Base-by-base conservation (phyloP, 164 flowering plant genomes). In the Amborella trichopoda region DNA sequence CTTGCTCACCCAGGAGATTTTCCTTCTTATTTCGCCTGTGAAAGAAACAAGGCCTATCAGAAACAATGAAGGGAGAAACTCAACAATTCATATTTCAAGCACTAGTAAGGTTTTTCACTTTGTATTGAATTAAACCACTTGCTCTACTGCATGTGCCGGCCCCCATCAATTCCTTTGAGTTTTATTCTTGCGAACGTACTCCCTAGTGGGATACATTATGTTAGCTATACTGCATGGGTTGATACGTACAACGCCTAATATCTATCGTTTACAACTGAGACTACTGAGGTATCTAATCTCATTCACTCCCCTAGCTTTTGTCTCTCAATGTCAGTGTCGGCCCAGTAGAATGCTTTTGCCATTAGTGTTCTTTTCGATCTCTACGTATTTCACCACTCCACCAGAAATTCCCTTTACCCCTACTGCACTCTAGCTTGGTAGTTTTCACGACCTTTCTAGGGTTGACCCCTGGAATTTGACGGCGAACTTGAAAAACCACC, bases 261-360 rank as follows among this genome's bases (percentile, higher is more conserved):
- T n/a, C 34, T 30, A 30, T 30, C 34, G 34, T 30, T 30, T 30
- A 30, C 34, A 13, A 13, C 13, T 13, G 34, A 30, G 34, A 30
- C 34, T 30, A 30, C 13, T 30, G 34, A 13, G 34, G 34, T 30
- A 30, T 30, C 13, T 30, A 30, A 6, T 30, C 34, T 6, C 34
- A 30, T 30, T 30, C 34, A 13, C 34, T 30, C 34, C 13, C 13
- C 34, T 30, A 30, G 34, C 34, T 30, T 30, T 41, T 23, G 26
- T 44, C 27, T 44, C 47, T 44, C 26, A 44, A n/a, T 44, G 47
- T 44, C 28, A 44, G 26, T 44, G 47, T 44, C 26, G 47, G 12
- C 47, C 47, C 28, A 44, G 47, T 12, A 23, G 47, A 44, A 28
- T 44, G 47, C 26, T 44, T 22, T 44, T 13, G 28, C 47, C 28